Conservation (phyloP, 345 rosid species). For the Mercurialis annua region DNA sequence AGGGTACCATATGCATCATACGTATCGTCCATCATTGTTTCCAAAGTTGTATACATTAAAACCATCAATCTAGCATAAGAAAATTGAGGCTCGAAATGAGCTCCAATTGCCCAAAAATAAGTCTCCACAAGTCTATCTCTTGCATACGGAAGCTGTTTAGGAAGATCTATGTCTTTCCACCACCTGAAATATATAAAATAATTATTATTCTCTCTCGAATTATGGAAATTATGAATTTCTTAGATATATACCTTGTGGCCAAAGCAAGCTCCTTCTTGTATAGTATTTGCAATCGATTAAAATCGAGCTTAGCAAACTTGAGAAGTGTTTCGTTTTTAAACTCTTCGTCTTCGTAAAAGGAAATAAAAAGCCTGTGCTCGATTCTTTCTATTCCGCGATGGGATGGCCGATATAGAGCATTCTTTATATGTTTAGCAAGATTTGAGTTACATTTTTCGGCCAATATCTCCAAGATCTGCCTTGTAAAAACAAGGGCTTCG, state of each 20-base stretch:
- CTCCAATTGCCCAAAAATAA: neutral
- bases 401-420: neutral
- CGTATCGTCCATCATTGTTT: neutral
- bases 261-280: constrained; percentile 1
- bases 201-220: no score
- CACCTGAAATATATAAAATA: constrained; percentile 13
- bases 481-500: neutral
- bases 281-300: constrained; percentile 3
- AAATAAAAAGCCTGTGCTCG: neutral
- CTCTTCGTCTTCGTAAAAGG: neutral
- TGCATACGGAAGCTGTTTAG: neutral
- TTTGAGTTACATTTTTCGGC: neutral
- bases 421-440: neutral
- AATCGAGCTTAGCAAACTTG: constrained; percentile 12
- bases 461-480: neutral
- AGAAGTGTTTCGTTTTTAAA: neutral
- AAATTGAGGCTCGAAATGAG: neutral
- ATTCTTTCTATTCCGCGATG: neutral
- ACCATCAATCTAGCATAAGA: neutral
- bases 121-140: constrained; percentile 7
- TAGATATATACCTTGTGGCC: neutral
- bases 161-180: constrained; percentile 8
- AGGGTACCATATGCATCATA: constrained; percentile 12
- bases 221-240: no score
- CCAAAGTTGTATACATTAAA: neutral